phyloP scores from a whole-genome alignment of 495 filamentous ascomycete genomes.

The Hypoxylon lienhwacheense region DNA sequence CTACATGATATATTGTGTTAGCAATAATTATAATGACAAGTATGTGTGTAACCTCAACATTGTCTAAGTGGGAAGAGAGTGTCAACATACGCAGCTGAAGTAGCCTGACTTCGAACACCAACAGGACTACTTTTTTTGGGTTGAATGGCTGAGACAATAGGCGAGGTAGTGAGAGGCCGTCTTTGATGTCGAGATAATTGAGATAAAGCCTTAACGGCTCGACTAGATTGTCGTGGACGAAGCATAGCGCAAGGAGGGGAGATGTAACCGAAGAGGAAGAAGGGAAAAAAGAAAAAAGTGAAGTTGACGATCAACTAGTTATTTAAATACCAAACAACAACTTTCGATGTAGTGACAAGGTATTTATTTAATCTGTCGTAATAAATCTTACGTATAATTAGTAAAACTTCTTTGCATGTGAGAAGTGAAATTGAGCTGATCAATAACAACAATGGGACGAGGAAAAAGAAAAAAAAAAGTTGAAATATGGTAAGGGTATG shows the following conservation, averaged over 20 bases:
- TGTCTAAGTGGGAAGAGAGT: constrained; percentile 20
- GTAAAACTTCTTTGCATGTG: too few species aligned
- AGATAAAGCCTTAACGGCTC: constrained; percentile 48
- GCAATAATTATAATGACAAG: constrained; percentile 9
- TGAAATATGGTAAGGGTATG: too few species aligned
- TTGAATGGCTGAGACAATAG: constrained; percentile 33
- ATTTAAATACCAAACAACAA: neutral
- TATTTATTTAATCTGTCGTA: too few species aligned
- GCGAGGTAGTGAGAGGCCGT: constrained; percentile 30
- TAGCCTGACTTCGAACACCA: constrained; percentile 44
- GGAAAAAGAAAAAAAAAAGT: neutral
- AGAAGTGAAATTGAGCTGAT: too few species aligned
- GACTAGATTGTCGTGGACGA: constrained; percentile 45
- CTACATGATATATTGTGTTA: constrained; percentile 36
- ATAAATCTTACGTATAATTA: too few species aligned
- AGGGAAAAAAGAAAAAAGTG: constrained; percentile 12
- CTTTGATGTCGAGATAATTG: constrained; percentile 39
- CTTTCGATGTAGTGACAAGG: neutral
- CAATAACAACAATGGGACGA: too few species aligned
- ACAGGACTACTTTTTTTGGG: constrained; percentile 34
- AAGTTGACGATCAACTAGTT: neutral
- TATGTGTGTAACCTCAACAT: too few species aligned
- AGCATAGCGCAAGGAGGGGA: constrained; percentile 41
- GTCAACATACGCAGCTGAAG: constrained; percentile 39
- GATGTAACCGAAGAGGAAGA: neutral